These are phyloP conservation scores for Tricholoma sp. DNA, from an alignment of 768 basidiomycete genomes.

Conservation along the genomic window DNA sequence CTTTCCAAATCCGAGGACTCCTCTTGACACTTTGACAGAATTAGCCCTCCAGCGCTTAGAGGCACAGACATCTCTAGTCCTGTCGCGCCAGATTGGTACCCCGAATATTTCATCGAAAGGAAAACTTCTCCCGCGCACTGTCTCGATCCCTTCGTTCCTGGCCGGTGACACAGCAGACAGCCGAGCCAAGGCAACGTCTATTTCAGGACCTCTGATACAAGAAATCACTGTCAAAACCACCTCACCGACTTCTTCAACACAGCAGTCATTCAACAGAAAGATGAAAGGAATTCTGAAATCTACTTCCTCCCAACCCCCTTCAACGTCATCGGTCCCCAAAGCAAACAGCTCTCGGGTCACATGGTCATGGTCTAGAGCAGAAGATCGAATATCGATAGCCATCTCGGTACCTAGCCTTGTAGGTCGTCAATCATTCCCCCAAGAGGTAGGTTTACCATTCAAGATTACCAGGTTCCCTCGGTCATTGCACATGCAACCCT, in stretches of 20 bases:
- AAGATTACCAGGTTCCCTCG: constrained; percentile 36
- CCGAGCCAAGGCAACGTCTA: not conserved
- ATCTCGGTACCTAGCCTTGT: constrained; percentile 57
- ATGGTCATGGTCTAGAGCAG: constrained; percentile 52
- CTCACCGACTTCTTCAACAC: not conserved
- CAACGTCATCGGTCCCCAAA: constrained; percentile 1
- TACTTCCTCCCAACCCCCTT: not conserved
- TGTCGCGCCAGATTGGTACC: constrained; percentile 65
- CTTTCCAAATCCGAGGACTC: not conserved
- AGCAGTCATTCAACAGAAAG: constrained; percentile 11
- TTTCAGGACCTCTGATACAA: constrained; percentile 42
- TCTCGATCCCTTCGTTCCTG: constrained; percentile 45
- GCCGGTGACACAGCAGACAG: constrained; percentile 16
- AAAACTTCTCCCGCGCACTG: constrained; percentile 52
- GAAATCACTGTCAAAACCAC: constrained; percentile 23
- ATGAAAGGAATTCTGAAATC: constrained; percentile 43
- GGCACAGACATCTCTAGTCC: constrained; percentile 47
- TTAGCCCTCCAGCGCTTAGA: constrained; percentile 66
- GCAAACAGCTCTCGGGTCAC: constrained; percentile 20
- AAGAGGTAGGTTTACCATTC: not conserved
- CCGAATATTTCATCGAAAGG: constrained; percentile 81
- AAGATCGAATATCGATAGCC: constrained; percentile 39
- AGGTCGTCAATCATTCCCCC: constrained; percentile 20
- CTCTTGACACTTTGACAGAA: constrained; percentile 35
- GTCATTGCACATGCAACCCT: constrained; percentile 45